phyloP scores from a whole-genome alignment of 1,139 yeast species.

The Protomyces lactucae-debilis region DNA sequence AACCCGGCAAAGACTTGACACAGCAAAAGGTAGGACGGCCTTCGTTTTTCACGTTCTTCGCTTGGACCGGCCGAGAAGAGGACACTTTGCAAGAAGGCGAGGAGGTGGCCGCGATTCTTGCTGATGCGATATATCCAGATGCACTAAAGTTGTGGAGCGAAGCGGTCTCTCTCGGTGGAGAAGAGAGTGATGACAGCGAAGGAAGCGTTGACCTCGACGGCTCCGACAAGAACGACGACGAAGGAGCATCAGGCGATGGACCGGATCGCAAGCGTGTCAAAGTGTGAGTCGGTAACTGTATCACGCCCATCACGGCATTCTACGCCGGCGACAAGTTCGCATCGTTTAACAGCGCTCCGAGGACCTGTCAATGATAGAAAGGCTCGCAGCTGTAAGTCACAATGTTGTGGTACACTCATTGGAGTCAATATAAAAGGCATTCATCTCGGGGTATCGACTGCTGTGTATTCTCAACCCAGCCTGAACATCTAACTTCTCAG shows the following conservation, averaged over 20 bases:
- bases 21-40: constrained; percentile 36
- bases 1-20: constrained; percentile 39
- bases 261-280: constrained; percentile 34
- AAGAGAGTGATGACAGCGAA: constrained; percentile 32
- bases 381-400: too few species aligned
- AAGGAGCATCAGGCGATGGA: constrained; percentile 33
- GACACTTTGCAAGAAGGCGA: constrained; percentile 40
- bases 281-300: background rate
- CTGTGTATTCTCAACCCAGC: too few species aligned
- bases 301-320: too few species aligned
- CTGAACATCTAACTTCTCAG: too few species aligned
- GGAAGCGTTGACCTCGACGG: constrained; percentile 33
- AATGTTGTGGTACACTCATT: too few species aligned
- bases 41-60: constrained; percentile 39
- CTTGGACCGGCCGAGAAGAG: constrained; percentile 40
- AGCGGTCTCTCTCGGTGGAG: constrained; percentile 35
- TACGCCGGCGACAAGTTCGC: too few species aligned
- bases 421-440: too few species aligned
- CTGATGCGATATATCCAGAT: constrained; percentile 43
- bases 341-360: too few species aligned
- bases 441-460: too few species aligned
- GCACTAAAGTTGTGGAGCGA: constrained; percentile 40
- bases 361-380: too few species aligned
- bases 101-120: constrained; percentile 40
- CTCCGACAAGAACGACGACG: constrained; percentile 32